phyloP scores from a whole-genome alignment of 805 yeast species.

The Hyphopichia homilentoma region DNA sequence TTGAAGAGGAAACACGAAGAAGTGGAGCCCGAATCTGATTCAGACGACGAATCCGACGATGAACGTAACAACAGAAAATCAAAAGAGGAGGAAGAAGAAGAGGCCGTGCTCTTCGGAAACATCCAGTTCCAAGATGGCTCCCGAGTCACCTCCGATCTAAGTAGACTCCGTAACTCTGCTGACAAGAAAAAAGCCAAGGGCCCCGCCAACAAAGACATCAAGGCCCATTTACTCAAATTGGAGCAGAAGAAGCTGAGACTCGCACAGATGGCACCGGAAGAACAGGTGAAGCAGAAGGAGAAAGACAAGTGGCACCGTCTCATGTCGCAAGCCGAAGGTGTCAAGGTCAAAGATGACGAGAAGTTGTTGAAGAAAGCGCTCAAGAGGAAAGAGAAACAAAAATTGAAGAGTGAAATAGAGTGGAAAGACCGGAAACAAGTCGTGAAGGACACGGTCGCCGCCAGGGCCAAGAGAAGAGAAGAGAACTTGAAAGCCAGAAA shows the following conservation, averaged over 20 bases:
- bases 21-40: conserved; percentile 40
- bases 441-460: conserved; percentile 70
- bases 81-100: conserved; percentile 26
- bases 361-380: conserved; percentile 79
- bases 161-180: conserved; percentile 44
- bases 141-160: conserved; percentile 69
- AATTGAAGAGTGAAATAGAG: conserved; percentile 82
- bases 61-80: conserved; percentile 28
- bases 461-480: conserved; percentile 82
- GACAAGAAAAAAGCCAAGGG: conserved; percentile 66
- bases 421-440: conserved; percentile 88
- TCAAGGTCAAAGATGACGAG: conserved; percentile 86
- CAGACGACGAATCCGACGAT: conserved; percentile 27
- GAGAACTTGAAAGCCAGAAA: conserved; percentile 83
- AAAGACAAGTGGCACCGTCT: conserved; percentile 85
- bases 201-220: conserved; percentile 78
- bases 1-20: conserved; percentile 39
- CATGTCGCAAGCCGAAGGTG: conserved; percentile 82
- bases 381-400: conserved; percentile 76
- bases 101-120: conserved; percentile 66
- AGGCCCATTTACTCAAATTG: conserved; percentile 72
- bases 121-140: conserved; percentile 82
- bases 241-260: conserved; percentile 71
- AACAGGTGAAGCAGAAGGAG: conserved; percentile 57
- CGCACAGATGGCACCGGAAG: conserved; percentile 54